Conservation (phyloP, 2,329 filamentous ascomycete genomes). For the Pseudocercospora vitis region DNA sequence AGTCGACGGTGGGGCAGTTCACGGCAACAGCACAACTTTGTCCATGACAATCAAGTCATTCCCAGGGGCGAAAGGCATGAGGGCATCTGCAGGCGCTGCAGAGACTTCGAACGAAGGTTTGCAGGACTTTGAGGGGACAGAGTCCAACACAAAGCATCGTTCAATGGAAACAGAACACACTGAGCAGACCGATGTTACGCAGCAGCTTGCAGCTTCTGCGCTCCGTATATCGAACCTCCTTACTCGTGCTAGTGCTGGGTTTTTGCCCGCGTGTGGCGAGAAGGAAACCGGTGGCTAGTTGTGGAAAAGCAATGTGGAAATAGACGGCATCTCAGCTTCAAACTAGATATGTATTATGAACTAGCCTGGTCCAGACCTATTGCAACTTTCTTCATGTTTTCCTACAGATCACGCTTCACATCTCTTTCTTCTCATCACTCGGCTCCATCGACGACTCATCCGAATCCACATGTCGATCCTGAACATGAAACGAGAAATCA, state of each 20-base stretch:
- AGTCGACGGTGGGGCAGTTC: conserved; percentile 24
- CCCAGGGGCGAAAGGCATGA: no score
- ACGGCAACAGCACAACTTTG: conserved; percentile 19
- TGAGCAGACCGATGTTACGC: background rate
- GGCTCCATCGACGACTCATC: conserved; percentile 29
- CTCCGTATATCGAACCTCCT: conserved; percentile 17
- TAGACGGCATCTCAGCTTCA: background rate
- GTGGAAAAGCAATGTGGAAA: no score
- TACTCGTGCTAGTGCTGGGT: conserved; percentile 16
- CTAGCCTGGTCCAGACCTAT: background rate
- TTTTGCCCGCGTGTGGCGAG: background rate
- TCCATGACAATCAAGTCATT: conserved; percentile 2
- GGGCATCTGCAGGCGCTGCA: background rate
- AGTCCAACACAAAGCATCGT: background rate
- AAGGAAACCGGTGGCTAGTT: no score
- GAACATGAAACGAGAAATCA: conserved; percentile 66
- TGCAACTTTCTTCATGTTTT: background rate
- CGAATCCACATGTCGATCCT: conserved; percentile 38
- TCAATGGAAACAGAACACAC: background rate
- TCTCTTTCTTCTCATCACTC: conserved; percentile 47
- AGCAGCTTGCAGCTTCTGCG: conserved; percentile 13
- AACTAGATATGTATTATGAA: background rate
- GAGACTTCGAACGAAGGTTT: background rate
- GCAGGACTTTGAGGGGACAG: background rate
- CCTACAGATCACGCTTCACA: no score